Base-by-base conservation (phyloP, 179 eudicot genomes). In the Spergularia azorica region DNA sequence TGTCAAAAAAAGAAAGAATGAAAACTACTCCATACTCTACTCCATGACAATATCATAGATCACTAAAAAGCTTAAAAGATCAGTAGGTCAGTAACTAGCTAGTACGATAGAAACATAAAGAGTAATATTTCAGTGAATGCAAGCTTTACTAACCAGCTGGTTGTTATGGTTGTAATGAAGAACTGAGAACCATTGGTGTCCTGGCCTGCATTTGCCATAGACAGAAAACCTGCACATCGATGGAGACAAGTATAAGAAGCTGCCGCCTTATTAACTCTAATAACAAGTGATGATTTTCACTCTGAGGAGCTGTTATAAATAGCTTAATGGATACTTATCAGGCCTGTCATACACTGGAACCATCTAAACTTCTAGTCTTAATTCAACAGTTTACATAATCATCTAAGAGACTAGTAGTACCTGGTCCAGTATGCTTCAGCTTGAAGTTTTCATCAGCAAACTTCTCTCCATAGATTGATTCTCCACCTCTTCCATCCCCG, bases 141-240 rank as follows among this genome's bases (percentile, higher is more conserved):
- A 60, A 12, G 8, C 15, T 16, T 36, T 56, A 78, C 74, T 89
- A 77, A 96, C 99, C 99, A 94, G 89, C 88, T 91, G 74, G 99
- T 96, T 74, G 98, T 96, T 77, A 94, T 94, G 13, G 99, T 96
- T 70, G 98, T 96, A 75, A 96, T 89, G 90, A 96, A 96, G 83
- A 96, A 96, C 84, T 96, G 99, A 26, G 99, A 94, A 51, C 99
- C 99, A 65, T 96, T 96, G 72, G 98, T 96, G 89, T 96, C 87
- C 9, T 79, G 78, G 16, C 99, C 99, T 66, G 99, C 90, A 82
- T 95, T 95, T 67, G 99, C 99, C 99, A 95, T 95, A 3, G 99
- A 95, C 78, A 95, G 80, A 63, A 90, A 73, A 62, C 99, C 98
- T 95, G 89, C 61, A 70, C 6, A 55, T 11, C 9, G 46, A 67